These are phyloP conservation scores for Solanum verrucosum DNA, from an alignment of 257 asterid genomes.

Conservation along the genomic window DNA sequence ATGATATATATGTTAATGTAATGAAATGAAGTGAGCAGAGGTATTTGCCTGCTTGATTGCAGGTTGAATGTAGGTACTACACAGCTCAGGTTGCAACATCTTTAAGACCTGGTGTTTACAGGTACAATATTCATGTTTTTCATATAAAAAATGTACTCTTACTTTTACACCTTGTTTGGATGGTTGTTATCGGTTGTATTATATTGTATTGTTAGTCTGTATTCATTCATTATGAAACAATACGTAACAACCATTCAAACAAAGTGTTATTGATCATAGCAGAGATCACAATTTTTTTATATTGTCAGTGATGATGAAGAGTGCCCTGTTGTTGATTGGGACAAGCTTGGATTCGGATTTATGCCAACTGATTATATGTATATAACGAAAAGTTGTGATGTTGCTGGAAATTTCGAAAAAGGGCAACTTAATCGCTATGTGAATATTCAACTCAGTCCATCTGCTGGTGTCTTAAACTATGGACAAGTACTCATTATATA, in stretches of 20 bases:
- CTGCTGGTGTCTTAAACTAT: slow-evolving; percentile 64
- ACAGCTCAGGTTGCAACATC: slow-evolving; percentile 20
- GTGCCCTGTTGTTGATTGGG: slow-evolving; percentile 40
- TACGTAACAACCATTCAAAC: not conserved
- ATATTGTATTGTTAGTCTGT: not conserved
- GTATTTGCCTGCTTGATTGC: not conserved
- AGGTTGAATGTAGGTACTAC: slow-evolving; percentile 24
- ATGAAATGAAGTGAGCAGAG: not conserved
- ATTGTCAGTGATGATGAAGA: slow-evolving; percentile 24
- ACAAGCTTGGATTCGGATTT: slow-evolving; percentile 45
- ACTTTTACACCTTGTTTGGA: not conserved
- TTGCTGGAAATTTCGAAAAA: slow-evolving; percentile 26
- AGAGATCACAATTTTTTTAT: not conserved
- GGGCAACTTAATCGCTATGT: slow-evolving; percentile 47
- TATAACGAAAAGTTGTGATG: slow-evolving; percentile 23
- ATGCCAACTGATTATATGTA: slow-evolving; percentile 61
- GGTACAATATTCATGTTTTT: slow-evolving; percentile 5
- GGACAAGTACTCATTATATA: slow-evolving; percentile 51
- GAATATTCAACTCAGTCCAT: slow-evolving; percentile 55
- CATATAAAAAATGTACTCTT: not conserved
- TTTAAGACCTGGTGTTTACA: not conserved
- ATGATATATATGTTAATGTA: not conserved
- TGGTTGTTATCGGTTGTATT: not conserved
- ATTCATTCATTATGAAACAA: no score
- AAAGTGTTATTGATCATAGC: not conserved